These are phyloP conservation scores for Trichaptum fuscoviolaceum DNA, from an alignment of 768 basidiomycete species.

Conservation along the genomic window DNA sequence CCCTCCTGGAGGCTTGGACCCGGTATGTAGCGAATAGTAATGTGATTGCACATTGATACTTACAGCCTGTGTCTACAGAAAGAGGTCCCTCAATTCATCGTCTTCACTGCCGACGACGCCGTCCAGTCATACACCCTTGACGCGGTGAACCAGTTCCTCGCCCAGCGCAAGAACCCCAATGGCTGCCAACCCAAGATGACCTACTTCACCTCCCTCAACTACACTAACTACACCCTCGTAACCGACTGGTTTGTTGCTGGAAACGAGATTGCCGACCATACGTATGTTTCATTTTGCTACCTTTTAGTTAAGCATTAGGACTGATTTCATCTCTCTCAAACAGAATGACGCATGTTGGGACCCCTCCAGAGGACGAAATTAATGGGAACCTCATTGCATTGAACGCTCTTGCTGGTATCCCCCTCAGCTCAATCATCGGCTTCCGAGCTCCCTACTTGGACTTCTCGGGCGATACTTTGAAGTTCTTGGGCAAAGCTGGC, in stretches of 20 bases:
- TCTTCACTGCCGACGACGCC: slow-evolving; percentile 75
- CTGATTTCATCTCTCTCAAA: background rate
- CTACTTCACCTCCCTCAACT: slow-evolving; percentile 66
- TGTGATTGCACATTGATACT: background rate
- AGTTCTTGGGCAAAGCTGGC: slow-evolving; percentile 43
- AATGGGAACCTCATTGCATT: slow-evolving; percentile 75
- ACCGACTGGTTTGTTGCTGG: slow-evolving; percentile 80
- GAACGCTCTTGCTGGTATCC: slow-evolving; percentile 75
- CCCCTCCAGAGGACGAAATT: slow-evolving; percentile 58
- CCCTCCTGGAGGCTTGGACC: slow-evolving; percentile 65
- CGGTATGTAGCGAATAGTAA: slow-evolving; percentile 37
- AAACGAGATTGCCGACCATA: slow-evolving; percentile 79
- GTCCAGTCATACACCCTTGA: slow-evolving; percentile 73
- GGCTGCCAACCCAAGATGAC: slow-evolving; percentile 74
- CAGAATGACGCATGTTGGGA: slow-evolving; percentile 76
- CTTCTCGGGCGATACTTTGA: slow-evolving; percentile 58
- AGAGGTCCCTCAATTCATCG: slow-evolving; percentile 60
- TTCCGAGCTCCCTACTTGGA: slow-evolving; percentile 78
- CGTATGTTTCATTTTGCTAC: slow-evolving; percentile 36
- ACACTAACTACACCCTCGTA: slow-evolving; percentile 73
- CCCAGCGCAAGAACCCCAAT: slow-evolving; percentile 69
- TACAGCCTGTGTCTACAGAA: slow-evolving; percentile 28
- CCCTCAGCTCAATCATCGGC: slow-evolving; percentile 54
- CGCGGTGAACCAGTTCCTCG: slow-evolving; percentile 69
- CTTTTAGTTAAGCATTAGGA: background rate